A percentile compares a stretch with the other conserved stretches of the same genome.
Evolutionary conservation across 106 monocot genomes (phyloP).

Genomic region (Acanthochlamys bracteata): DNA sequence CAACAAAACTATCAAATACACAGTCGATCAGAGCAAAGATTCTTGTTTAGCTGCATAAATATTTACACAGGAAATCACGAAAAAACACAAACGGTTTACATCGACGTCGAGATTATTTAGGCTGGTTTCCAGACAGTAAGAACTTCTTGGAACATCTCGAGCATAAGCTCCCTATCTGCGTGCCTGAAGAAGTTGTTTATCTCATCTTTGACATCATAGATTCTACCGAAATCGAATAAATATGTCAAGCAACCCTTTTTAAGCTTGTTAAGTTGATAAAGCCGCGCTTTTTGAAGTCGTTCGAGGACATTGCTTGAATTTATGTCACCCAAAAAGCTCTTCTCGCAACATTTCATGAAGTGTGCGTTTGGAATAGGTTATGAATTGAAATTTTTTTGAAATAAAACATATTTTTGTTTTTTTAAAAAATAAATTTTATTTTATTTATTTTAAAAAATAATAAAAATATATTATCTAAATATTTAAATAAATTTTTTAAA

Average conservation of each 20-base stretch:
- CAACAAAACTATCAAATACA: too few species aligned
- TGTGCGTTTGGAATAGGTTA: too few species aligned
- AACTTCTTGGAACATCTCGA: conserved; percentile 90
- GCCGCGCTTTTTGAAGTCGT: conserved; percentile 75
- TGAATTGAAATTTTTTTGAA: too few species aligned
- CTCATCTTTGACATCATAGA: conserved; percentile 74
- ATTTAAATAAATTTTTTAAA: too few species aligned
- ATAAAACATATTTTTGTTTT: too few species aligned
- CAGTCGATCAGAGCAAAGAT: too few species aligned
- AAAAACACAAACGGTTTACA: not conserved
- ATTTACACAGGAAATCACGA: too few species aligned
- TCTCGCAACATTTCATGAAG: conserved; percentile 87
- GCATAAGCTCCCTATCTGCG: conserved; percentile 69
- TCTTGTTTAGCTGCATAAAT: too few species aligned
- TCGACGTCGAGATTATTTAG: conserved; percentile 8
- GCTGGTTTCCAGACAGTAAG: conserved; percentile 62
- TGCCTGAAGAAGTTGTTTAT: conserved; percentile 55
- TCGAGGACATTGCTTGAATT: conserved; percentile 67
- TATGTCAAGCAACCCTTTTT: conserved; percentile 76
- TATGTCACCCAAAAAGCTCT: conserved; percentile 77
- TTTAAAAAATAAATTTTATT: too few species aligned
- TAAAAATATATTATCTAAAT: too few species aligned
- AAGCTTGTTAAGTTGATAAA: conserved; percentile 67
- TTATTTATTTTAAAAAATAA: too few species aligned
- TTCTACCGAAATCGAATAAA: conserved; percentile 84